A percentile compares a stretch with the other conserved stretches of the same genome.
These are phyloP conservation scores for Talaromyces sp. DNA, from an alignment of 2,329 filamentous ascomycete species.

Conservation along the genomic window DNA sequence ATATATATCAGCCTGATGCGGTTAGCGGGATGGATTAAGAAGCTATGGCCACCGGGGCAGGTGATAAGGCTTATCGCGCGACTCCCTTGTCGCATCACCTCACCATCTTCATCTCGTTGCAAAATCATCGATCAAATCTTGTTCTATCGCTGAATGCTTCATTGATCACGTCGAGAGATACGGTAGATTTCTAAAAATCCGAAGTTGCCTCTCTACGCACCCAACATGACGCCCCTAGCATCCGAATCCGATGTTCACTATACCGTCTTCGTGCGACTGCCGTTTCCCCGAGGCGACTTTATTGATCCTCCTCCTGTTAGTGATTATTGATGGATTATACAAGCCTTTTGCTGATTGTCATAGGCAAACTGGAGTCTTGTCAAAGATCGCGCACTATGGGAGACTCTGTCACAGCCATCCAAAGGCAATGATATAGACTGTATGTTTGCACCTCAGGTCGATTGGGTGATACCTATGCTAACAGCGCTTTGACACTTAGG, in stretches of 20 bases:
- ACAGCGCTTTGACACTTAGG: conserved; percentile 50
- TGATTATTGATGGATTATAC: conserved; percentile 7
- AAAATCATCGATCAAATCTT: not conserved
- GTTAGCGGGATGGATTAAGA: not conserved
- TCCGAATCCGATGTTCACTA: conserved; percentile 20
- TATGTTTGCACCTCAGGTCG: conserved; percentile 42
- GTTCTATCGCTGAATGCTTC: too few relatives aligned
- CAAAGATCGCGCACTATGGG: conserved; percentile 89
- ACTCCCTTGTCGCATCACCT: not conserved
- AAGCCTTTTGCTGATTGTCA: conserved; percentile 14
- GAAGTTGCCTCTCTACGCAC: not conserved
- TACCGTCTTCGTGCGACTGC: conserved; percentile 84
- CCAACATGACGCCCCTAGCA: not conserved
- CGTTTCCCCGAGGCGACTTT: conserved; percentile 82
- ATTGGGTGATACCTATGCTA: conserved; percentile 7
- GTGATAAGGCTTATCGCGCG: conserved; percentile 7
- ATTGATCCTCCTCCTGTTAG: conserved; percentile 81
- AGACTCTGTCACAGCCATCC: conserved; percentile 75
- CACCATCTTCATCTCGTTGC: not conserved
- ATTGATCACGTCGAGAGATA: too few relatives aligned
- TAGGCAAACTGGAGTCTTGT: conserved; percentile 82
- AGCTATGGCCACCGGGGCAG: not conserved
- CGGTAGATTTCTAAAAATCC: not conserved
- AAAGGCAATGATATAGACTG: conserved; percentile 83
- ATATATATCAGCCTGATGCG: not conserved